These are phyloP conservation scores for Saccharomycopsis sp. DNA, from an alignment of 805 yeast genomes.

Conservation along the genomic window DNA sequence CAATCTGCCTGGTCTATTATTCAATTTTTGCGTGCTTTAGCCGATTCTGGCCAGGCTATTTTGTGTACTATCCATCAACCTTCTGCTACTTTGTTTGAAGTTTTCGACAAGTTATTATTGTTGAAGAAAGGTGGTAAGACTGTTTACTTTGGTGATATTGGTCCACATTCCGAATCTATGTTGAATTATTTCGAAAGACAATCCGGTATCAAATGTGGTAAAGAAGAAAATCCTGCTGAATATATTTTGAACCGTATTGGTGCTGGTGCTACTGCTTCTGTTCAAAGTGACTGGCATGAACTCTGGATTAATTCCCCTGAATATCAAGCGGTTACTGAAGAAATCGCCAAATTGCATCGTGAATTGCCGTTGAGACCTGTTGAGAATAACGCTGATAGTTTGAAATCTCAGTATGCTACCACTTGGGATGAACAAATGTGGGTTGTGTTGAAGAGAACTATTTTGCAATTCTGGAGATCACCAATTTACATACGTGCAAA, in stretches of 20 bases:
- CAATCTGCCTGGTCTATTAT: constrained; percentile 51
- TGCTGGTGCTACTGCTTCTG: constrained; percentile 38
- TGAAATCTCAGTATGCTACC: constrained; percentile 27
- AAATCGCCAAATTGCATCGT: constrained; percentile 27
- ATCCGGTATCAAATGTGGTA: constrained; percentile 33
- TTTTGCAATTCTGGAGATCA: constrained; percentile 40
- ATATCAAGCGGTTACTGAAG: constrained; percentile 25
- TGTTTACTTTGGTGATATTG: constrained; percentile 67
- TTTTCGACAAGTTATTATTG: constrained; percentile 53
- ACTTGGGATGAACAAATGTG: constrained; percentile 25
- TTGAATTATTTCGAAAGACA: constrained; percentile 39
- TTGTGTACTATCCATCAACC: constrained; percentile 65
- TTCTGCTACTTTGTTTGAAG: constrained; percentile 50
- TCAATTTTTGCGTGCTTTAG: constrained; percentile 42
- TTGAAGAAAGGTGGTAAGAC: constrained; percentile 68
- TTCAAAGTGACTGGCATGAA: constrained; percentile 26
- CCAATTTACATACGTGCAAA: constrained; percentile 44
- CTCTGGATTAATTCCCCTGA: constrained; percentile 25
- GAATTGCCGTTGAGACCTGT: constrained; percentile 23
- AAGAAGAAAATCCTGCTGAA: constrained; percentile 37
- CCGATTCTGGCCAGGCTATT: constrained; percentile 49
- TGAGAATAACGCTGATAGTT: constrained; percentile 17
- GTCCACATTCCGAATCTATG: constrained; percentile 43
- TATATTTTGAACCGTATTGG: constrained; percentile 40
- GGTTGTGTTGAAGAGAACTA: constrained; percentile 33